Evolutionary conservation across 176 grass and related monocot genomes (phyloP).

Genomic region (Alloteropsis semialata): DNA sequence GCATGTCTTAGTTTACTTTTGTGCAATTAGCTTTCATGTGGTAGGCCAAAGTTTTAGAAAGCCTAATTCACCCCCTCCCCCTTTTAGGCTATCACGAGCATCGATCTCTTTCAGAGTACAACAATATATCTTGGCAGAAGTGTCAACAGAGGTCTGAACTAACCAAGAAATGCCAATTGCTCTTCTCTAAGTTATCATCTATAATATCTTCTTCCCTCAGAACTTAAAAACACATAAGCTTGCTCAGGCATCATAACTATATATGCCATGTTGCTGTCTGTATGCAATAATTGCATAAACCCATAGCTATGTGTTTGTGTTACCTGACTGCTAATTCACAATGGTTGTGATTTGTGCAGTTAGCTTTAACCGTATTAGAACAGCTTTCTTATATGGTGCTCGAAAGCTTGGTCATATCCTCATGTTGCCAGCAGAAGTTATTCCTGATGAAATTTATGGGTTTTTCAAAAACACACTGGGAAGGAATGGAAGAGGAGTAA

Average conservation of each 20-base stretch:
- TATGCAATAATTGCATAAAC: background rate
- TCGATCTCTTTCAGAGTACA: too few relatives aligned
- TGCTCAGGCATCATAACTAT: background rate
- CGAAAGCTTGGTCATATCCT: conserved; percentile 73
- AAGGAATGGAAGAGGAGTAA: conserved; percentile 41
- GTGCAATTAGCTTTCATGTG: too few relatives aligned
- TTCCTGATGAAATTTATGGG: conserved; percentile 43
- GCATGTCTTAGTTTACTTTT: too few relatives aligned
- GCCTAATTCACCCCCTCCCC: too few relatives aligned
- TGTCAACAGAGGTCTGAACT: conserved; percentile 71
- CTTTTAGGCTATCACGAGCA: too few relatives aligned
- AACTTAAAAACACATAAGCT: background rate
- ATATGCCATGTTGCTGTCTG: conserved; percentile 6
- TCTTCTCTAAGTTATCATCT: conserved; percentile 15
- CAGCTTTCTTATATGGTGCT: conserved; percentile 73
- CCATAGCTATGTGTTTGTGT: background rate
- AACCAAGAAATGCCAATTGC: background rate
- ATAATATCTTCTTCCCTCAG: background rate
- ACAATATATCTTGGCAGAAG: conserved; percentile 97
- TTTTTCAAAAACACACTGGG: conserved; percentile 74
- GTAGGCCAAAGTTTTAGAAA: too few relatives aligned
- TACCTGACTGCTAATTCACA: background rate
- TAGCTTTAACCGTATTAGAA: conserved; percentile 72
- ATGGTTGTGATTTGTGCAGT: conserved; percentile 52
- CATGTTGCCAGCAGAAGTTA: conserved; percentile 33